Base-by-base conservation (phyloP, 2,329 filamentous ascomycete genomes). In the Thermomyces lanuginosus region DNA sequence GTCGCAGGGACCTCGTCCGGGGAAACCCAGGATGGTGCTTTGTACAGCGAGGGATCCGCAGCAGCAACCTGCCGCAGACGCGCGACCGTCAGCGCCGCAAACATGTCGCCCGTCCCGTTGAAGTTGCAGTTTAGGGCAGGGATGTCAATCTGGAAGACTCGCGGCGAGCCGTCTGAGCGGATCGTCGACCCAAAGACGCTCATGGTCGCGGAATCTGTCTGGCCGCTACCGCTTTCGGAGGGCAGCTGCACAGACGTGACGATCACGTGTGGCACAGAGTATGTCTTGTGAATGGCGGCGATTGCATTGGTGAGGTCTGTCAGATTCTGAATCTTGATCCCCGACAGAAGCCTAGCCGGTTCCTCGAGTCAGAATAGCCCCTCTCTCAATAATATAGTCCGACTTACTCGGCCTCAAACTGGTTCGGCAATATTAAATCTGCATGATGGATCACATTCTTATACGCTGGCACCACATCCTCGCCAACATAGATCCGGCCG, bases 21-120 rank as follows among this genome's bases (percentile, higher is more conserved):
- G 34, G 76, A 82, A 24, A 78, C 58, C 89, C 89, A 98, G 34
- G 72, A 72, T 4, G 58, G 52, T 2, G 54, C 66, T 5, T 58
- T 48, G 9, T 61, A 52, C 3, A 92, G 55, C 2, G 47, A 41
- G 2, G 48, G 40, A 4, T 43, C 46, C 0, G 58, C 57, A 3
- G 21, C 16, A 6, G 32, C 55, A 14, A 81, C 83, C 59, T 95
- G 81, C 31, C 86, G 75, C 45, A 98, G 72, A 16, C 86, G 73
- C 21, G 80, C 80, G 1, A 92, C 72, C 46, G 82, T 83, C 23
- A 98, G 64, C 5, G 86, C 86, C 16, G 83, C 86, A 47, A 98
- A 95, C 86, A 98, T 93, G 58, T 98, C 89, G 24, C 89, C 89
- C 0, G 91, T 95, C 21, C 89, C 89, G 42, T 78, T 83, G 56